Base-by-base conservation (phyloP, 768 basidiomycete species). In the Pulveroboletus sp. region DNA sequence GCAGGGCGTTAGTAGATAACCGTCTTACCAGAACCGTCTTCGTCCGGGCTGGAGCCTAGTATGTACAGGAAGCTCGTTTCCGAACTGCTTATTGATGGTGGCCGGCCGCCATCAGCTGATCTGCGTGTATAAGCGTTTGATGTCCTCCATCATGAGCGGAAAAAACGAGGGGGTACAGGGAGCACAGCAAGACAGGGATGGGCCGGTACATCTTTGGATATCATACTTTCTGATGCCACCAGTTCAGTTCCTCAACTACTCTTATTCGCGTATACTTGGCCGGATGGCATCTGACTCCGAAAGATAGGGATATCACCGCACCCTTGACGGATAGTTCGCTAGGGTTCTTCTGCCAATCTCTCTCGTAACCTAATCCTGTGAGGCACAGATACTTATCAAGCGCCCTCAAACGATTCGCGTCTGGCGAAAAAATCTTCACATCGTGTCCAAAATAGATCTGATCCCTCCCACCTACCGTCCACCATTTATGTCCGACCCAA, bases 401-500 rank as follows among this genome's bases (percentile, higher is more conserved):
- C 54, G 49, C 51, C 41, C 37, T 35, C 43, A 24, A 13, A 45
- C 11, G 1, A n/a, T 18, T 28, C 15, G 0, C 4, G 31, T 15
- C 35, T 43, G 40, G 40, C 15, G 21, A 21, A 31, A 39, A 42
- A 40, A 27, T 44, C 27, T 35, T 44, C 52, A 39, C 43, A 39
- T 13, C 28, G 30, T 8, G 6, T 13, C 13, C 21, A 18, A 10
- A 11, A 11, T n/a, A 37, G 43, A 49, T 47, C 47, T 43, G 21
- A 50, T 44, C 44, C 39, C 43, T 48, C 51, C 49, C 43, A 28
- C 46, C 31, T 13, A 13, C 38, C 8, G 4, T 24, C 32, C 31
- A 5, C 45, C 50, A 65, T 65, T 57, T 63, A 65, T 62, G 57
- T 28, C 18, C 36, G 17, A 17, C 40, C 11, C 32, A 15, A 24